Evolutionary conservation across 2,329 filamentous ascomycete species (phyloP), one percentile per base, ranked within the genome.

Genomic region (Exophiala sideris): DNA sequence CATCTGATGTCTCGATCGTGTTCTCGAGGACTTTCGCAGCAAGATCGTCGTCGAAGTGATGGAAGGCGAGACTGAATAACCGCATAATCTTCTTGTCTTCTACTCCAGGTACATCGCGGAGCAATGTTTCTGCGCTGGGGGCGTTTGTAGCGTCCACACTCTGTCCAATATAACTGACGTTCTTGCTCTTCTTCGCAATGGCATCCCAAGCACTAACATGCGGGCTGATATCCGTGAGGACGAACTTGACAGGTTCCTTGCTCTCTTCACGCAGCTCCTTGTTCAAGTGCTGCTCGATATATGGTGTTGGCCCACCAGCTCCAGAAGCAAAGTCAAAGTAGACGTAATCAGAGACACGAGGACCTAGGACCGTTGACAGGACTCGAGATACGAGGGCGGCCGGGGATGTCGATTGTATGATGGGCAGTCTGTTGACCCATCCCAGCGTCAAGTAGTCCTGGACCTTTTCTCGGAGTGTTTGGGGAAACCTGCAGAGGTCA

Each of bases 271-370:
- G 54, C 3, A 70, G 62, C 18, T 68, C 64, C 1, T 65, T 57
- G 67, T 88, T 88, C 58, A 88, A 66, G 39, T 78, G 71, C 9
- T 71, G 73, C 68, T 87, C 85, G 47, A 88, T 83, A 36, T 72
- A 74, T 0, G 84, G 85, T 1, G 84, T 88, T 0, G 86, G 86
- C 0, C 87, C 87, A 38, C 88, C 88, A 11, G 80, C 84, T 48
- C 88, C 88, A 2, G 87, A 85, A 68, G 87, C 89, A 69, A 90
- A 88, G 71, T 91, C 88, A 57, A 91, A 79, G 62, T 87, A 84
- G 14, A 79, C 83, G 68, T 86, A 84, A 1, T 73, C 69, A 14
- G 75, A 70, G 1, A 82, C 71, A 21, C 72, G 65, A 4, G 65
- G 56, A 34, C 76, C 75, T 11, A 86, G 76, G 39, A 79, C 71